Percentiles rank a stretch among this genome's conserved stretches.
phyloP scores from a whole-genome alignment of 2,329 filamentous ascomycete species.

The Aureobasidium pullulans region DNA sequence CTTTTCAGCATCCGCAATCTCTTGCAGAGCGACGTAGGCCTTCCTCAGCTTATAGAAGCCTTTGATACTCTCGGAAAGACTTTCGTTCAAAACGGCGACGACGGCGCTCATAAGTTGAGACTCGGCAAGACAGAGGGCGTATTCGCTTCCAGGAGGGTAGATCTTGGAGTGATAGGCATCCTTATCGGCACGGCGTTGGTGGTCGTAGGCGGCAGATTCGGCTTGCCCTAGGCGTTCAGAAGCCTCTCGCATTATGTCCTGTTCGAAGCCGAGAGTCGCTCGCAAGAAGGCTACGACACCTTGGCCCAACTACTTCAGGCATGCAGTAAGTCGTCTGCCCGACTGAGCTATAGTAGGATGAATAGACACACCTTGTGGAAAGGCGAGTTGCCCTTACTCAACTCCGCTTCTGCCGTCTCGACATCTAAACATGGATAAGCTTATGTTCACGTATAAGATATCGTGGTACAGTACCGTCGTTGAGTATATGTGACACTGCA shows the following conservation, averaged over 20 bases:
- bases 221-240: constrained; percentile 63
- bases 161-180: constrained; percentile 55
- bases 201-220: constrained; percentile 67
- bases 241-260: constrained; percentile 82
- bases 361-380: constrained; percentile 61
- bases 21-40: constrained; percentile 75
- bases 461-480: constrained; percentile 30
- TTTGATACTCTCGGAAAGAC: constrained; percentile 79
- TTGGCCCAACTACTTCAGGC: constrained; percentile 55
- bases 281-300: constrained; percentile 78
- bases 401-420: constrained; percentile 66
- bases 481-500: constrained; percentile 27
- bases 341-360: background rate
- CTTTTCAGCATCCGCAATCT: constrained; percentile 67
- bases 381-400: constrained; percentile 67
- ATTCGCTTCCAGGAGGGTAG: constrained; percentile 81
- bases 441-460: background rate
- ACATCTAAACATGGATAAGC: constrained; percentile 50
- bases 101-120: constrained; percentile 85
- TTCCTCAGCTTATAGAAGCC: constrained; percentile 91
- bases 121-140: constrained; percentile 73
- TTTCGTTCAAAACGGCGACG: constrained; percentile 84
- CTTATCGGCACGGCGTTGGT: constrained; percentile 67
- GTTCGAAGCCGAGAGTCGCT: constrained; percentile 84
- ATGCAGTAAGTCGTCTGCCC: constrained; percentile 1